These are phyloP conservation scores for Cochlearia excelsa DNA, from an alignment of 345 rosid genomes.

Conservation along the genomic window DNA sequence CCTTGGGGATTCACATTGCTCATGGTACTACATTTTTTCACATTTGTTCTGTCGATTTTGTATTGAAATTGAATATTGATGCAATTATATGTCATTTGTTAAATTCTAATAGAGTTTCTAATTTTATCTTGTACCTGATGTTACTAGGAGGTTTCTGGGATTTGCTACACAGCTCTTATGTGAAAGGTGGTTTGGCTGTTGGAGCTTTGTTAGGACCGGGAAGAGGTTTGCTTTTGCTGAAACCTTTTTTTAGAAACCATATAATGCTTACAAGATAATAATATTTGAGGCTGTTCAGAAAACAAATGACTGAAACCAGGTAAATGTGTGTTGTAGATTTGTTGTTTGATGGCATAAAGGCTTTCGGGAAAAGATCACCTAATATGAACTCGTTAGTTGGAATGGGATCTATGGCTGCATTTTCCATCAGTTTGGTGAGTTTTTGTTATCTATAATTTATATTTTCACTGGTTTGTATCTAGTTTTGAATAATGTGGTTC, in stretches of 20 bases:
- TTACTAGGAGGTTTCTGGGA: constrained; percentile 68
- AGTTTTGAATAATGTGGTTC: constrained; percentile 11
- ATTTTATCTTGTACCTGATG: constrained; percentile 26
- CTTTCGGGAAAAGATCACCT: constrained; percentile 80
- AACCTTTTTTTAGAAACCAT: neutral
- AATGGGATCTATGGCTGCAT: constrained; percentile 79
- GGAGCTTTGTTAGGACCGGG: constrained; percentile 92
- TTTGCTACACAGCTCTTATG: constrained; percentile 70
- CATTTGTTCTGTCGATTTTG: neutral
- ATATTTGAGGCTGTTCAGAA: constrained; percentile 16
- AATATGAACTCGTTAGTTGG: constrained; percentile 98
- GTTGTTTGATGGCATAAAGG: constrained; percentile 76
- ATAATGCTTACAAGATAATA: constrained; percentile 14
- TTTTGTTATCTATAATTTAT: constrained; percentile 4
- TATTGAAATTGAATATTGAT: neutral
- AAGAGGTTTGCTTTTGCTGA: constrained; percentile 58
- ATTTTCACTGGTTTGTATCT: constrained; percentile 12
- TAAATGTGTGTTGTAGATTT: constrained; percentile 51
- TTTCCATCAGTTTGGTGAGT: constrained; percentile 77
- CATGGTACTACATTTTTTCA: constrained; percentile 48
- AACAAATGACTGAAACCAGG: constrained; percentile 11
- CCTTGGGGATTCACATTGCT: constrained; percentile 79
- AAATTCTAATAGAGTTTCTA: neutral
- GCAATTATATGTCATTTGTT: neutral
- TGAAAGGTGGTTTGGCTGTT: constrained; percentile 77